Conservation (phyloP, 139 green algal genomes). For the Volvox reticuliferus region DNA sequence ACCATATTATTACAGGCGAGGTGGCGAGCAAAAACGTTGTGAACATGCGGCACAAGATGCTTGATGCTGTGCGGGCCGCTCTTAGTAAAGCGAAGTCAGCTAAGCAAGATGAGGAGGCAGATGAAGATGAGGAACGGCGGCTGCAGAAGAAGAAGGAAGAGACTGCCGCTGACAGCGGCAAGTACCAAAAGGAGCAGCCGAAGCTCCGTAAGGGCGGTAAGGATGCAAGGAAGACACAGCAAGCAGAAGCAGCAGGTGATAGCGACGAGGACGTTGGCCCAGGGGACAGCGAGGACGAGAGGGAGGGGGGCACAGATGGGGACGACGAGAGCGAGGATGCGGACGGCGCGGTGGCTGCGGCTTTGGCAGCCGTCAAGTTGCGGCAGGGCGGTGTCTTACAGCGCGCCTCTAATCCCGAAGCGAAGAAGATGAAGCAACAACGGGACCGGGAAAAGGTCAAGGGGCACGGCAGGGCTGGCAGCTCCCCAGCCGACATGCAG, state of each 20-base stretch:
- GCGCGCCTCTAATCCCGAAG: background rate
- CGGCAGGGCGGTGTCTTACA: slow-evolving; percentile 16
- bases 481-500: background rate
- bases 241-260: background rate
- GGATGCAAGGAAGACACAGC: background rate
- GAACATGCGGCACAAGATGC: slow-evolving; percentile 49
- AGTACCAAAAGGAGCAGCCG: background rate
- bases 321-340: slow-evolving; percentile 10
- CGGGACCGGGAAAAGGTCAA: background rate
- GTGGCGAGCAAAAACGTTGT: slow-evolving; percentile 52
- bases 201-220: background rate
- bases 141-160: background rate
- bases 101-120: background rate
- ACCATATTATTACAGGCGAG: slow-evolving; percentile 20
- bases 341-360: background rate
- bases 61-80: slow-evolving; percentile 28
- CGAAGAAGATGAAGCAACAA: slow-evolving; percentile 6
- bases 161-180: background rate
- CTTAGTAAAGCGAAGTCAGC: slow-evolving; percentile 14
- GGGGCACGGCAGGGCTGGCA: too few relatives aligned
- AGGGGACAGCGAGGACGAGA: background rate
- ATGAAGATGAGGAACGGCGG: background rate
- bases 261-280: background rate
- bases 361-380: background rate
- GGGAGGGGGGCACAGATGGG: background rate